These are phyloP conservation scores for Aegilops sharonensis DNA, from an alignment of 176 grass and related monocot genomes.

Conservation along the genomic window DNA sequence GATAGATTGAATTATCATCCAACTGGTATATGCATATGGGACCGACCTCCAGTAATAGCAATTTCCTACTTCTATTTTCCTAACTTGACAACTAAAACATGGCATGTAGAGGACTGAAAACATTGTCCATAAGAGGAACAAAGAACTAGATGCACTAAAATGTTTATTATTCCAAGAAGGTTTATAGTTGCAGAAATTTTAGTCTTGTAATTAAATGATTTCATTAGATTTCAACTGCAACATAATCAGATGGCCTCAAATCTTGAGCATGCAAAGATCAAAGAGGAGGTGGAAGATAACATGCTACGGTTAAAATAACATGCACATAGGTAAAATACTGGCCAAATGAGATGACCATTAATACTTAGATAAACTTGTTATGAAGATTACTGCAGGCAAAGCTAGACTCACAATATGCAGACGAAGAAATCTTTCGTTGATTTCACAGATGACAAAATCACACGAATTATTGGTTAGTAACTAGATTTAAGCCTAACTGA, in stretches of 20 bases:
- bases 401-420: no score
- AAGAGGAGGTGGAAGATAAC: not conserved
- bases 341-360: no score
- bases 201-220: not conserved
- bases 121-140: not conserved
- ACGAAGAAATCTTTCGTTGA: no score
- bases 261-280: not conserved
- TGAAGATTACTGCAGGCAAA: no score
- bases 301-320: not conserved
- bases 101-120: not conserved
- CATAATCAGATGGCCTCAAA: not conserved
- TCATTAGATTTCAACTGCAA: not conserved
- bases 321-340: no score
- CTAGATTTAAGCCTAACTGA: no score
- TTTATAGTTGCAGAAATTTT: not conserved
- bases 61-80: not conserved
- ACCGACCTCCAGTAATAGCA: not conserved
- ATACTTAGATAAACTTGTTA: no score
- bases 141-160: not conserved
- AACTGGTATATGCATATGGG: not conserved
- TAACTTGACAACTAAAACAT: not conserved
- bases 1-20: not conserved
- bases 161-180: not conserved
- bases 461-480: no score
- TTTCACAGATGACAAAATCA: no score